phyloP scores from a whole-genome alignment of 2,329 filamentous ascomycete genomes.

The Fusarium tjaetaba region DNA sequence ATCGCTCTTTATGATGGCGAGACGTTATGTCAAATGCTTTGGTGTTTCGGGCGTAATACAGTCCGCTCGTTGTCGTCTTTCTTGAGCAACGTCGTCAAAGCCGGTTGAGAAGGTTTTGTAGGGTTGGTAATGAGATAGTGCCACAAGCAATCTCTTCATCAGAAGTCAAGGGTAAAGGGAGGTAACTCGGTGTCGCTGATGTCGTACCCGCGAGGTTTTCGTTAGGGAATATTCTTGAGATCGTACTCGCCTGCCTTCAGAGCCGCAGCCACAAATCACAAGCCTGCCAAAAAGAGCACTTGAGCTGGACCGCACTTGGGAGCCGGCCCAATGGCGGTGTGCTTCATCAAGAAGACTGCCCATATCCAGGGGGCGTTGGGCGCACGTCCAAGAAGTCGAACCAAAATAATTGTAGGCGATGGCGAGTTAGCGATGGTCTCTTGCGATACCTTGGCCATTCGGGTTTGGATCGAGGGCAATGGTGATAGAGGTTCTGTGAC shows the following conservation, averaged over 20 bases:
- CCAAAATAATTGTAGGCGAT: neutral
- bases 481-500: rapidly evolving
- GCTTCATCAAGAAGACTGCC: neutral
- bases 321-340: neutral
- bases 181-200: slow-evolving; percentile 57
- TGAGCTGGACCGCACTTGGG: rapidly evolving
- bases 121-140: rapidly evolving
- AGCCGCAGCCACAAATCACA: rapidly evolving
- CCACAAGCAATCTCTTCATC: slow-evolving; percentile 50
- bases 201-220: slow-evolving; percentile 75
- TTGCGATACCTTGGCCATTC: rapidly evolving
- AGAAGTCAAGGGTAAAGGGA: slow-evolving; percentile 51
- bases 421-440: neutral
- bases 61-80: neutral
- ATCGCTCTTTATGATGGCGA: neutral
- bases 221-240: slow-evolving; percentile 64
- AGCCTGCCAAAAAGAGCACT: neutral
- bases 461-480: neutral
- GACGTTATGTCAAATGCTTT: neutral
- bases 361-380: rapidly evolving
- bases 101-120: rapidly evolving
- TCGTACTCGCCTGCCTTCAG: slow-evolving; percentile 48
- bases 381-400: neutral
- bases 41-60: rapidly evolving
- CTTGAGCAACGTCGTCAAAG: neutral